Evolutionary conservation across 2,329 filamentous ascomycete species (phyloP).

Genomic region (Penicillium hordei): DNA sequence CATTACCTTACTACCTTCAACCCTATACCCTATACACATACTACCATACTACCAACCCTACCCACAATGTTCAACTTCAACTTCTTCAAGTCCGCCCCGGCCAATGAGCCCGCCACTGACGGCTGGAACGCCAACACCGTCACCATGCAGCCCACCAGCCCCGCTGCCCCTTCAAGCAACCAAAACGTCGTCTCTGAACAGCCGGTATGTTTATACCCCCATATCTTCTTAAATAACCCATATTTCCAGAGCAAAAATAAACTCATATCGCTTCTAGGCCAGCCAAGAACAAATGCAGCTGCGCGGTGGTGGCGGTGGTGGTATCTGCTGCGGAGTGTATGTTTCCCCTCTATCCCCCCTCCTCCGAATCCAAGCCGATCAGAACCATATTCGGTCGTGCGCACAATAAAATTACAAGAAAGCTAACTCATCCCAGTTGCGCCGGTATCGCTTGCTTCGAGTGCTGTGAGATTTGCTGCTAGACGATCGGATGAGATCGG

Average conservation of each 20-base stretch:
- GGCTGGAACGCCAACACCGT: conserved; percentile 35
- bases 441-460: conserved; percentile 37
- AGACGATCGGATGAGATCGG: conserved; percentile 9
- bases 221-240: not conserved
- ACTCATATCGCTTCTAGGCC: conserved; percentile 13
- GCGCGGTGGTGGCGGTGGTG: conserved; percentile 34
- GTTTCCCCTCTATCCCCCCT: conserved; percentile 5
- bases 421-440: conserved; percentile 24
- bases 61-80: conserved; percentile 32
- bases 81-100: conserved; percentile 34
- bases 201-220: conserved; percentile 24
- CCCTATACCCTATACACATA: not conserved
- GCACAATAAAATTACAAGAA: not conserved
- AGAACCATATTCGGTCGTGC: not conserved
- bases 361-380: no score
- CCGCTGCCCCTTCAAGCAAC: conserved; percentile 28
- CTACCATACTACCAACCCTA: not conserved
- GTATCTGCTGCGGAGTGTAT: conserved; percentile 38
- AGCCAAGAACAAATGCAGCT: conserved; percentile 33
- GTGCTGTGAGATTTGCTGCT: conserved; percentile 38
- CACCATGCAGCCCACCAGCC: conserved; percentile 35
- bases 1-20: not conserved
- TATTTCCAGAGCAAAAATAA: conserved; percentile 4
- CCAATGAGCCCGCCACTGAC: conserved; percentile 24
- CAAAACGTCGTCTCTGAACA: conserved; percentile 31